phyloP scores from a whole-genome alignment of 768 basidiomycete genomes.

The Trametes maxima region DNA sequence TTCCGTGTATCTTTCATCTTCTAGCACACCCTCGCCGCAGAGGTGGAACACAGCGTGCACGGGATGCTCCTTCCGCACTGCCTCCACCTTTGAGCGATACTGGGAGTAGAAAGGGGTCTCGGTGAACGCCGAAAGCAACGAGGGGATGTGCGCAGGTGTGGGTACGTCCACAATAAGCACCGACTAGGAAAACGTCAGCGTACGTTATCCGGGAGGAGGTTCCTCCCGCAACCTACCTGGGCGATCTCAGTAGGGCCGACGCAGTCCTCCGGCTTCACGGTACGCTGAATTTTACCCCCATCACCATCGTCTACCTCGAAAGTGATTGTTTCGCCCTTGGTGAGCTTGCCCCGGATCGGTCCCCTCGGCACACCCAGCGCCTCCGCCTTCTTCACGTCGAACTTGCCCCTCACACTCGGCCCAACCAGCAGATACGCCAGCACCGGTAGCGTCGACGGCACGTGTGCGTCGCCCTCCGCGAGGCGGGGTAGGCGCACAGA shows the following conservation, averaged over 20 bases:
- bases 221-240: constrained; percentile 38
- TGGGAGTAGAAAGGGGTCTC: constrained; percentile 49
- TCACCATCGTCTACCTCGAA: constrained; percentile 51
- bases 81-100: constrained; percentile 47
- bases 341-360: constrained; percentile 57
- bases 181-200: constrained; percentile 37
- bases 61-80: constrained; percentile 44
- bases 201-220: neutral
- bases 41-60: constrained; percentile 69
- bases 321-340: constrained; percentile 64
- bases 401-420: constrained; percentile 59
- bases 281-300: constrained; percentile 46
- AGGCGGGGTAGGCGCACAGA: constrained; percentile 18
- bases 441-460: constrained; percentile 13
- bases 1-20: constrained; percentile 64
- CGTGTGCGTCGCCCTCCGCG: neutral
- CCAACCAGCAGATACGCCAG: constrained; percentile 46
- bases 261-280: constrained; percentile 62
- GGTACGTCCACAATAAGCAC: constrained; percentile 75
- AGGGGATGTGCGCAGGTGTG: constrained; percentile 53
- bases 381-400: constrained; percentile 65
- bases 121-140: constrained; percentile 51
- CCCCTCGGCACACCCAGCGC: constrained; percentile 66
- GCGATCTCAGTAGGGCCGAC: constrained; percentile 55
- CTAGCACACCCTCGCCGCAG: constrained; percentile 68